These are phyloP conservation scores for Mycosarcoma maydis DNA, from an alignment of 1,284 basidiomycete genomes.

Conservation along the genomic window DNA sequence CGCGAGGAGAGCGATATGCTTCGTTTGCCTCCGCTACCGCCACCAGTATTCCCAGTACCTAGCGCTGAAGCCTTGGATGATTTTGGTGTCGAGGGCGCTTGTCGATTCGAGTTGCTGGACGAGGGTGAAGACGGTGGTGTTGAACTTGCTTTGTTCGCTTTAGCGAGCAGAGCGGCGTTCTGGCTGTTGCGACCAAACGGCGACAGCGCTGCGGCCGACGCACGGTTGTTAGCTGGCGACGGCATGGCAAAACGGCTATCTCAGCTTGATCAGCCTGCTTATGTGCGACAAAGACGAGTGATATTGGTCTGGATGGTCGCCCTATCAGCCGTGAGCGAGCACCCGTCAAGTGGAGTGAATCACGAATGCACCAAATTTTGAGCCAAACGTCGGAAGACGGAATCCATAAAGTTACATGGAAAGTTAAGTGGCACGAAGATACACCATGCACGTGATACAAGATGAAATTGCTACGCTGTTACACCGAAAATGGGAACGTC, in stretches of 20 bases:
- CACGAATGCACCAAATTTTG: conserved; percentile 13
- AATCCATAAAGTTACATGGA: background rate
- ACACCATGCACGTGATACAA: too few relatives aligned
- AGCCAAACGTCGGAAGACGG: conserved; percentile 21
- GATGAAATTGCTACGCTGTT: too few relatives aligned
- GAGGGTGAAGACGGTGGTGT: conserved; percentile 23
- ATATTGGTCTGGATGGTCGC: too few relatives aligned
- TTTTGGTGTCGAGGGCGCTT: conserved; percentile 29
- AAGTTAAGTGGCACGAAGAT: too few relatives aligned
- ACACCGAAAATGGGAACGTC: too few relatives aligned
- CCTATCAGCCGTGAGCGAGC: too few relatives aligned
- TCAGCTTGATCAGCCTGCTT: too few relatives aligned
- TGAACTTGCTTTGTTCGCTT: conserved; percentile 27
- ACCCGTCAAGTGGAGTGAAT: conserved; percentile 26
- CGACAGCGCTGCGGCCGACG: conserved; percentile 33
- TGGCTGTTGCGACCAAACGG: conserved; percentile 54
- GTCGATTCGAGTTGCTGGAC: conserved; percentile 5
- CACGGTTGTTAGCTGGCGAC: conserved; percentile 11
- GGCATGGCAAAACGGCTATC: too few relatives aligned
- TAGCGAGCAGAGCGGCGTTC: conserved; percentile 41
- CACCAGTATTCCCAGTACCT: conserved; percentile 10
- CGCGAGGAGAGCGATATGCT: conserved; percentile 41
- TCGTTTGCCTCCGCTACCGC: conserved; percentile 11
- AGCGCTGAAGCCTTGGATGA: conserved; percentile 13
- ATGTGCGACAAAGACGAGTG: too few relatives aligned